phyloP scores from a whole-genome alignment of 108 stramenopile genomes.

The Epithemia pelagica region DNA sequence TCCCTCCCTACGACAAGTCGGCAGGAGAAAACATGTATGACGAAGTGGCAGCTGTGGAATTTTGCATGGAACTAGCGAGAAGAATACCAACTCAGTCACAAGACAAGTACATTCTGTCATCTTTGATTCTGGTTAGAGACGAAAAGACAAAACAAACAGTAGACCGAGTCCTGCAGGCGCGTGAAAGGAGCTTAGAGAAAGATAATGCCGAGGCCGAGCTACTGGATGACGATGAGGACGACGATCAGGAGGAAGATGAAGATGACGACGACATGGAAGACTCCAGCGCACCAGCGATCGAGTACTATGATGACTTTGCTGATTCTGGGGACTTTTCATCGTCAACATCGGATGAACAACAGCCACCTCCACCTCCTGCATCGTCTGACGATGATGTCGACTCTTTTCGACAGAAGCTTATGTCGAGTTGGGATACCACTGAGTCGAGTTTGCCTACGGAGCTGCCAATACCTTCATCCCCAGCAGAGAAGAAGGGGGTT shows the following conservation, averaged over 20 bases:
- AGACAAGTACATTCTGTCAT: conserved; percentile 8
- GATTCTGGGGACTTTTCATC: conserved; percentile 1
- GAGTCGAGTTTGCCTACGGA: not conserved
- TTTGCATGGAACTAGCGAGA: conserved; percentile 15
- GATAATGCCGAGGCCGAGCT: conserved; percentile 5
- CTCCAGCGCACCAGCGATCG: not conserved
- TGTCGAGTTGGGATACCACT: conserved; percentile 21
- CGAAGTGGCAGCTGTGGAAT: conserved; percentile 32
- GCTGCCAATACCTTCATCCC: too few relatives aligned
- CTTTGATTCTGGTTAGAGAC: conserved; percentile 1
- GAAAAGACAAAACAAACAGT: conserved; percentile 2
- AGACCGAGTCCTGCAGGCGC: conserved; percentile 1
- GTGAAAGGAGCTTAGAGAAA: not conserved
- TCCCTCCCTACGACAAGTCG: conserved; percentile 39
- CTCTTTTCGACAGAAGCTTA: conserved; percentile 33
- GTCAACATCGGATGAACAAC: not conserved
- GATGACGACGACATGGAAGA: conserved; percentile 3
- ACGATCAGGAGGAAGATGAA: conserved; percentile 12
- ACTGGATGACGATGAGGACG: conserved; percentile 9
- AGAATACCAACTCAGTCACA: not conserved
- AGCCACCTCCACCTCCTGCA: not conserved
- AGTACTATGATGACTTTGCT: conserved; percentile 15
- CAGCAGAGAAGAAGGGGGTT: not conserved
- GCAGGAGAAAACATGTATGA: conserved; percentile 37
- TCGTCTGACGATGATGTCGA: conserved; percentile 20